A percentile compares a stretch with the other conserved stretches of the same genome.
phyloP scores from a whole-genome alignment of 768 basidiomycete species.

The Rhizopogon rudus region DNA sequence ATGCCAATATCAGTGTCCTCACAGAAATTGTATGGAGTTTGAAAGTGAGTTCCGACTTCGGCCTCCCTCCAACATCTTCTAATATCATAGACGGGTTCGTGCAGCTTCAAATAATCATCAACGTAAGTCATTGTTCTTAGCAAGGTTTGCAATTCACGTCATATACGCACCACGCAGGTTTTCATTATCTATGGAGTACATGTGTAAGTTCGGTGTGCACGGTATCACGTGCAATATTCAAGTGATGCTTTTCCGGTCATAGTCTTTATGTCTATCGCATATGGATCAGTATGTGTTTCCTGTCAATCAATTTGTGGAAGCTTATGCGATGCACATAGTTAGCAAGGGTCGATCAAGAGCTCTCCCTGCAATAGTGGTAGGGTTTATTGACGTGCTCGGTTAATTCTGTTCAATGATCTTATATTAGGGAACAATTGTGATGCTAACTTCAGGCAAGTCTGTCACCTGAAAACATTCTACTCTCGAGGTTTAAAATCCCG shows the following conservation, averaged over 20 bases:
- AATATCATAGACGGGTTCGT: neutral
- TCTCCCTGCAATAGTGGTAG: neutral
- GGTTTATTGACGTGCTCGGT: neutral
- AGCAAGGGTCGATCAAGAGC: neutral
- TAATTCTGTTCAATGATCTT: neutral
- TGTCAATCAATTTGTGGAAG: neutral
- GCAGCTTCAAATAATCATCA: neutral
- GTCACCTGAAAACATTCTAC: neutral
- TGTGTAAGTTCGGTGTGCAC: neutral
- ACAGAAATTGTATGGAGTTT: conserved; percentile 24
- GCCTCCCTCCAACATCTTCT: too few species aligned
- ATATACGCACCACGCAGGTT: neutral
- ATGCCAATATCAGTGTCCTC: conserved; percentile 23
- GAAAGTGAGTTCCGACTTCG: neutral
- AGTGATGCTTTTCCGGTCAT: neutral
- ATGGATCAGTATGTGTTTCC: conserved; percentile 1
- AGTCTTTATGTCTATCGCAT: conserved; percentile 1
- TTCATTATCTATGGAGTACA: neutral
- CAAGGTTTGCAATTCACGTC: neutral
- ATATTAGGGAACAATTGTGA: neutral
- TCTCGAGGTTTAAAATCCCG: neutral
- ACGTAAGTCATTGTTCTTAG: neutral
- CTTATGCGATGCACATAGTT: neutral
- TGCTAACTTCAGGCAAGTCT: neutral
- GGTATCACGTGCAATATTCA: neutral